Evolutionary conservation across 331 rosid genomes (phyloP).

Genomic region (Saraca asoca): DNA sequence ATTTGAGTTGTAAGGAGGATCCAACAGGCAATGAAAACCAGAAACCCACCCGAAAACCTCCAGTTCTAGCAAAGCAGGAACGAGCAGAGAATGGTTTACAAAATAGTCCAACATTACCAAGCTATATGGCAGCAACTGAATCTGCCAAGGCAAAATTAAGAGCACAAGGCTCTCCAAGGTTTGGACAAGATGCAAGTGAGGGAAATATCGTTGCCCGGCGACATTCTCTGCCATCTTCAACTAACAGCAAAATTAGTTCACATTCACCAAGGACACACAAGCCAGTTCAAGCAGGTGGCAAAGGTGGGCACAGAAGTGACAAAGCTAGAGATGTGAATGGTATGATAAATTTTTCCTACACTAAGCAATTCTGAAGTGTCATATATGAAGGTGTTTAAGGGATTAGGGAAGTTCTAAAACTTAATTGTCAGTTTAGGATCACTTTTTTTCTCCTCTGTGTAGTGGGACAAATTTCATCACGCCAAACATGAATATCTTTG

Average conservation of each 20-base stretch:
- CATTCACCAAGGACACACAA: slow-evolving; percentile 87
- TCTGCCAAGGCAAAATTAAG: slow-evolving; percentile 99
- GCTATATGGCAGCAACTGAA: slow-evolving; percentile 97
- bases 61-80: slow-evolving; percentile 68
- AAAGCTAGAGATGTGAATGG: slow-evolving; percentile 72
- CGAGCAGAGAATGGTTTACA: slow-evolving; percentile 66
- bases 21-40: slow-evolving; percentile 56
- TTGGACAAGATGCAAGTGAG: slow-evolving; percentile 66
- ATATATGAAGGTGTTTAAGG: background rate
- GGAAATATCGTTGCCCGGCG: slow-evolving; percentile 62
- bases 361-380: slow-evolving; percentile 3
- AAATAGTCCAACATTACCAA: slow-evolving; percentile 71
- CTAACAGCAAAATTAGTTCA: slow-evolving; percentile 75
- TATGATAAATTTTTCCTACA: slow-evolving; percentile 40
- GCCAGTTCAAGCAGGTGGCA: slow-evolving; percentile 70
- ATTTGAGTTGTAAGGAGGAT: slow-evolving; percentile 63
- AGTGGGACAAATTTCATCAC: no score
- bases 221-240: slow-evolving; percentile 80
- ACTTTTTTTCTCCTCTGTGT: no score
- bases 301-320: slow-evolving; percentile 60
- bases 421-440: slow-evolving; percentile 4
- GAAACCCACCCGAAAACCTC: slow-evolving; percentile 62
- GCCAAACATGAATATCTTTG: background rate
- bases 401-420: background rate
- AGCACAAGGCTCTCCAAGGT: slow-evolving; percentile 88